A percentile compares a stretch with the other conserved stretches of the same genome.
phyloP scores from a whole-genome alignment of 371 early-diverging fungal species.

The Saksenaea vasiformis region DNA sequence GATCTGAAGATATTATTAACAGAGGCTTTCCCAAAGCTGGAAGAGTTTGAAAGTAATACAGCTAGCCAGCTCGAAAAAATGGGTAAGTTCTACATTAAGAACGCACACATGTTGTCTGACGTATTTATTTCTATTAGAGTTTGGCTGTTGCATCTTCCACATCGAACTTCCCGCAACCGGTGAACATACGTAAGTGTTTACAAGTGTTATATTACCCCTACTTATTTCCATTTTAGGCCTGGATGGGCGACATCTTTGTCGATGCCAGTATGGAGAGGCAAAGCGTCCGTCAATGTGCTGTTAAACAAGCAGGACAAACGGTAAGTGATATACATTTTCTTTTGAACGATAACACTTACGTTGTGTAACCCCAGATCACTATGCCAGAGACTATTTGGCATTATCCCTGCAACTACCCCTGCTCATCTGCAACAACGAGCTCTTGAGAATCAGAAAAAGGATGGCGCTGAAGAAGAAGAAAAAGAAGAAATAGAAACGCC shows the following conservation, averaged over 20 bases:
- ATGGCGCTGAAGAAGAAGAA: constrained; percentile 3
- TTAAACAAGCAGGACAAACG: constrained; percentile 73
- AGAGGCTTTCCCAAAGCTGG: constrained; percentile 60
- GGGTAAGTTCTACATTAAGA: constrained; percentile 23
- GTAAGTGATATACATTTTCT: constrained; percentile 19
- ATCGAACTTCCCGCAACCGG: constrained; percentile 49
- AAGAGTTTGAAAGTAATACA: constrained; percentile 38
- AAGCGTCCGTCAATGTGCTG: constrained; percentile 68
- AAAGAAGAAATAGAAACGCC: constrained; percentile 1
- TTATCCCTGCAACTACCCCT: constrained; percentile 42
- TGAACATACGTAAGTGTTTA: constrained; percentile 13
- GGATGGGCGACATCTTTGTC: constrained; percentile 47
- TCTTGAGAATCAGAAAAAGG: constrained; percentile 13
- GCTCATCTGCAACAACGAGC: constrained; percentile 39
- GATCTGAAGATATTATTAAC: constrained; percentile 63
- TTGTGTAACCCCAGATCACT: constrained; percentile 27
- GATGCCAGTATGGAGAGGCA: constrained; percentile 79
- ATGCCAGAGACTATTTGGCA: constrained; percentile 45
- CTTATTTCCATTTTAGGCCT: constrained; percentile 15
- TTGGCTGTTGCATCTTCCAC: constrained; percentile 66
- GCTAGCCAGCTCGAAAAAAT: constrained; percentile 26
- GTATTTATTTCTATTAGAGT: constrained; percentile 16
- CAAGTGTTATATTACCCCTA: constrained; percentile 6
- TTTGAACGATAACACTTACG: background rate
- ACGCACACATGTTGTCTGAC: background rate